Base-by-base conservation (phyloP, 2,329 filamentous ascomycete genomes). In the Diatrype stigma region DNA sequence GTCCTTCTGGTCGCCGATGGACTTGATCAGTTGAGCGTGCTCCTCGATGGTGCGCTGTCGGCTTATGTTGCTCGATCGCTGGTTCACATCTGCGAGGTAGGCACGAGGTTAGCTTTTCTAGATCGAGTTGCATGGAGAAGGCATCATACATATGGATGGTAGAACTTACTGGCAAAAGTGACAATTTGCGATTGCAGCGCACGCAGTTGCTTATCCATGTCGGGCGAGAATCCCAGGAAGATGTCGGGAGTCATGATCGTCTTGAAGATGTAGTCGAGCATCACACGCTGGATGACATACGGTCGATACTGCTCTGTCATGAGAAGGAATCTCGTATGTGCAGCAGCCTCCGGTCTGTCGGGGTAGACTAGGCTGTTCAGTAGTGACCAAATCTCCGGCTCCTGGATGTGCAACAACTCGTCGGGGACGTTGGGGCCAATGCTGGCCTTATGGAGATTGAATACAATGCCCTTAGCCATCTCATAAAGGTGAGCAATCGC, bases 41-140 rank as follows among this genome's bases (percentile, higher is more conserved):
- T 68, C 64, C 7, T 64, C 55, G n/a, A 67, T 59, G 4, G 65
- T 51, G 3, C 56, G 54, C 47, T 67, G 64, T 11, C 63, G 60
- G 17, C 34, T 37, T 16, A 6, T 17, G 6, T 37, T 50, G n/a
- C 51, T 30, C 1, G 37, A 16, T 10, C 50, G 48, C 11, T 38
- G 17, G 1, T 32, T 17, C n/a, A 30, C 42, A 10, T 60, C 56
- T 56, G 46, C 34, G 19, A 30, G 45, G 14, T 32, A 8, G 2
- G 12, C 26, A 22, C 2, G 6, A 22, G 8, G 44, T 61, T 53
- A 60, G 55, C 34, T 16, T 7, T 14, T 14, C 30, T 47, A 55
- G 4, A 14, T 14, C n/a, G n/a, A 11, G 16, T 22, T 26, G 30
- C 12, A 22, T 6, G 5, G 6, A 5, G 26, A 44, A 11, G 19